A percentile compares a stretch with the other conserved stretches of the same genome.
phyloP scores from a whole-genome alignment of 495 filamentous ascomycete species.

The Paragyromitra xinjiangensis region DNA sequence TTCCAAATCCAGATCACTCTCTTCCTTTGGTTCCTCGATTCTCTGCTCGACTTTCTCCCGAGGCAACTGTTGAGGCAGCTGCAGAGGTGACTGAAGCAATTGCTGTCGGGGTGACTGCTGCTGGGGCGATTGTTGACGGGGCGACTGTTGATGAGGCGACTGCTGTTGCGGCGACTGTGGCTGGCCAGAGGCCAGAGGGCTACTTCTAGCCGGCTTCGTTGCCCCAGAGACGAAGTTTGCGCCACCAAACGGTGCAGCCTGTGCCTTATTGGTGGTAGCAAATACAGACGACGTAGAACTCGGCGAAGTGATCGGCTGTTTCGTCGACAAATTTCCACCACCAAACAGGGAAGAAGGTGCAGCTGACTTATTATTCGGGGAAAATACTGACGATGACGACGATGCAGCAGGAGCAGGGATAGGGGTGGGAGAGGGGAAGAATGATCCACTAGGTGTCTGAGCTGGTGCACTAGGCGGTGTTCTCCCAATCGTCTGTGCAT shows the following conservation, averaged over 20 bases:
- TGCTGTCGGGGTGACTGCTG: not conserved
- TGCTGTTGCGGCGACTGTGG: slow-evolving; percentile 58
- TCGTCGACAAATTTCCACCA: slow-evolving; percentile 31
- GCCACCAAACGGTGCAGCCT: slow-evolving; percentile 11
- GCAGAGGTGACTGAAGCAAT: slow-evolving; percentile 36
- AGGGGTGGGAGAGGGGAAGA: slow-evolving; percentile 36
- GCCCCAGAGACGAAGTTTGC: slow-evolving; percentile 11
- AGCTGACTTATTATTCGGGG: slow-evolving; percentile 19
- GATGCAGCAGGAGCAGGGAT: slow-evolving; percentile 34
- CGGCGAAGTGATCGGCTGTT: slow-evolving; percentile 39
- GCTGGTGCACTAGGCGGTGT: slow-evolving; percentile 14
- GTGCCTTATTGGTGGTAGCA: not conserved
- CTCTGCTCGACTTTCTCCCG: slow-evolving; percentile 62
- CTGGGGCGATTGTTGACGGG: slow-evolving; percentile 24
- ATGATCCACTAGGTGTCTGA: slow-evolving; percentile 30
- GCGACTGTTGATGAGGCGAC: slow-evolving; percentile 23
- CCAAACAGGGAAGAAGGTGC: slow-evolving; percentile 11
- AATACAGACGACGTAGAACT: slow-evolving; percentile 8
- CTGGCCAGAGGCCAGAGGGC: slow-evolving; percentile 52
- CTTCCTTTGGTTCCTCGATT: slow-evolving; percentile 66
- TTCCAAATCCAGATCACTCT: slow-evolving; percentile 59
- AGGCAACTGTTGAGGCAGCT: slow-evolving; percentile 26
- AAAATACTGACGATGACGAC: slow-evolving; percentile 31
- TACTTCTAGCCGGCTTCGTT: slow-evolving; percentile 34
- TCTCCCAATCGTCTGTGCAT: slow-evolving; percentile 33